These are phyloP conservation scores for Flueggea neowawraea DNA, from an alignment of 441 rosid species.

Conservation along the genomic window DNA sequence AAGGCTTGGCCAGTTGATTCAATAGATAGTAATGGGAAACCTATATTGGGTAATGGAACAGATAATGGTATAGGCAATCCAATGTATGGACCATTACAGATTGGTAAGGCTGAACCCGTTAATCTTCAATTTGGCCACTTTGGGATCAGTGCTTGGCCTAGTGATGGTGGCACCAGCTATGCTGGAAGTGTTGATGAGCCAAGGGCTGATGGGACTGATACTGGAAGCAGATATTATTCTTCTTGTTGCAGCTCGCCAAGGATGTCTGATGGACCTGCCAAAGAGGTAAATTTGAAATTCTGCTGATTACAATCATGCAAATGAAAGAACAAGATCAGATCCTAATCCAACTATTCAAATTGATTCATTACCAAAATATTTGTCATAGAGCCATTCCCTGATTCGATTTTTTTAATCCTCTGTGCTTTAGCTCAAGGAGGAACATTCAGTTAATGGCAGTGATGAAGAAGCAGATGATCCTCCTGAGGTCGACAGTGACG, in stretches of 20 bases:
- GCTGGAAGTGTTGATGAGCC: slow-evolving; percentile 88
- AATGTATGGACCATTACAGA: slow-evolving; percentile 77
- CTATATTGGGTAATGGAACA: slow-evolving; percentile 31
- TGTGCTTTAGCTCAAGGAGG: slow-evolving; percentile 68
- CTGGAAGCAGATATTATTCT: slow-evolving; percentile 73
- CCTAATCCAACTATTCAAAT: too few species aligned
- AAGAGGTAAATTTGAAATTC: slow-evolving; percentile 57
- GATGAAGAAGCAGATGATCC: slow-evolving; percentile 90
- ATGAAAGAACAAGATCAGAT: too few species aligned
- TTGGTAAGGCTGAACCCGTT: slow-evolving; percentile 83
- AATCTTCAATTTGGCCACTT: slow-evolving; percentile 94
- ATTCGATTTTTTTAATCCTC: background rate
- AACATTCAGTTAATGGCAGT: slow-evolving; percentile 85
- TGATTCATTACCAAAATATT: too few species aligned
- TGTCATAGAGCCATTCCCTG: background rate
- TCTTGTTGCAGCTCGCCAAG: slow-evolving; percentile 98
- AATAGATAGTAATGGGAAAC: slow-evolving; percentile 50
- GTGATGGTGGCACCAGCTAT: slow-evolving; percentile 90
- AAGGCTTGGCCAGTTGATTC: slow-evolving; percentile 93
- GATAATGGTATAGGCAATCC: slow-evolving; percentile 60
- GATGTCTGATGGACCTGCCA: slow-evolving; percentile 75
- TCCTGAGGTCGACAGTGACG: slow-evolving; percentile 79
- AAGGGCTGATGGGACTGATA: slow-evolving; percentile 71
- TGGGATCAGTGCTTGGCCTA: slow-evolving; percentile 99
- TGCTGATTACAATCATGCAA: too few species aligned